phyloP scores from a whole-genome alignment of 805 yeast species.

The Hanseniaspora nectarophila region DNA sequence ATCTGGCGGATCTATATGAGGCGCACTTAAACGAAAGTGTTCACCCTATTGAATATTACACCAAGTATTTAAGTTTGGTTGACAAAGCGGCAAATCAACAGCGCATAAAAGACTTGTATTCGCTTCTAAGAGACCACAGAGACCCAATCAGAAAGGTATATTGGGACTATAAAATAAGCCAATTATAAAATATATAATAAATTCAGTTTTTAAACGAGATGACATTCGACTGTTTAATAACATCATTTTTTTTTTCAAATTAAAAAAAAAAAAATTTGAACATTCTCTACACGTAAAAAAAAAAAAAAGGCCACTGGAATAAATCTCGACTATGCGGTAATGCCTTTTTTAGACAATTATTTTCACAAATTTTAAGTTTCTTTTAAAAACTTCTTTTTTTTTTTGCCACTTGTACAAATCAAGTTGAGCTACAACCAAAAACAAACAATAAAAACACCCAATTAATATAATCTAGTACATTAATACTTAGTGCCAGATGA shows the following conservation, averaged over 20 bases:
- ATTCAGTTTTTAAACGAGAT: background rate
- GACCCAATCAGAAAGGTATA: slow-evolving; percentile 53
- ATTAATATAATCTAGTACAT: too few species aligned
- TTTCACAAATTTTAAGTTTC: too few species aligned
- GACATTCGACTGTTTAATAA: background rate
- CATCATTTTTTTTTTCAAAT: background rate
- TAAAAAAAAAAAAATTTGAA: too few species aligned
- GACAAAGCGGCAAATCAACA: slow-evolving; percentile 23
- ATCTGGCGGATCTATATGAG: slow-evolving; percentile 31
- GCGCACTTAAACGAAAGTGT: slow-evolving; percentile 29
- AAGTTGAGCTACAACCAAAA: too few species aligned
- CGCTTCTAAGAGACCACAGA: slow-evolving; percentile 38
- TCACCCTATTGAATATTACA: slow-evolving; percentile 53
- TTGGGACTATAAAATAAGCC: slow-evolving; percentile 41
- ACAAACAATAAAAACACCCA: background rate
- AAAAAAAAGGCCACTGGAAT: too few species aligned
- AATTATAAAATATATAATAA: background rate
- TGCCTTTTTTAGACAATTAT: background rate
- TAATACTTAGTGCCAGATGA: too few species aligned
- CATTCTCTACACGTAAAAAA: too few species aligned
- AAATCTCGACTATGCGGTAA: too few species aligned
- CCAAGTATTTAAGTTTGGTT: slow-evolving; percentile 34
- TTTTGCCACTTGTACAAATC: background rate
- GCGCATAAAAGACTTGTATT: slow-evolving; percentile 37
- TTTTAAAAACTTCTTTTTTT: too few species aligned